Conservation (phyloP, 2,329 filamentous ascomycete genomes). For the Fusarium chuoi region DNA sequence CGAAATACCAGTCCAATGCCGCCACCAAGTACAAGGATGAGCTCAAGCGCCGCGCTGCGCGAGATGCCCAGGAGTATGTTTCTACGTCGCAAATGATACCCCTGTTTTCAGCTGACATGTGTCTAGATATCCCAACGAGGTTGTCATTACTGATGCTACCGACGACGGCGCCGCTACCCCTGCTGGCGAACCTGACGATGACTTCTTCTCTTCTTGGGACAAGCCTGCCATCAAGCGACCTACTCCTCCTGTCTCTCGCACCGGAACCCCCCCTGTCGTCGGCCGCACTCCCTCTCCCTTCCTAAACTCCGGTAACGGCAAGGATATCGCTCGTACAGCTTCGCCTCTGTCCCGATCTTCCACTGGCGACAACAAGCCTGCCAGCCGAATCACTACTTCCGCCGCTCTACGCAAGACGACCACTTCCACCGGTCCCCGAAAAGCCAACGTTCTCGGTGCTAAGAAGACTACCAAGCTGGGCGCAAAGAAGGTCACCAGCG, state of each 20-base stretch:
- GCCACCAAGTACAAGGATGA: conserved; percentile 99
- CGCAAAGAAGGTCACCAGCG: conserved; percentile 86
- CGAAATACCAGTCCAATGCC: conserved; percentile 94
- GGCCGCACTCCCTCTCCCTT: conserved; percentile 91
- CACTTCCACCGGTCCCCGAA: conserved; percentile 73
- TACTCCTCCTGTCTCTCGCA: conserved; percentile 91
- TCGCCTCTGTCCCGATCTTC: conserved; percentile 79
- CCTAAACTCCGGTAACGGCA: conserved; percentile 79
- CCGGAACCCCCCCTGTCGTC: conserved; percentile 82
- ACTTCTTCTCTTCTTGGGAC: conserved; percentile 99
- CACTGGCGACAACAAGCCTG: conserved; percentile 64
- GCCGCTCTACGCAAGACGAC: conserved; percentile 83
- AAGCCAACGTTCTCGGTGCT: conserved; percentile 84
- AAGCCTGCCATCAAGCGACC: conserved; percentile 97
- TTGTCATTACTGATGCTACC: conserved; percentile 81
- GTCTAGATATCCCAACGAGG: conserved; percentile 81
- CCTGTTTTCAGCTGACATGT: conserved; percentile 39
- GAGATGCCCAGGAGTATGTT: conserved; percentile 84
- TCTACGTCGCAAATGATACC: background rate
- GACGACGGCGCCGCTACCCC: conserved; percentile 79
- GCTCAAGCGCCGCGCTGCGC: conserved; percentile 83
- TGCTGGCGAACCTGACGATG: conserved; percentile 86
- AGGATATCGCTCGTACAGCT: conserved; percentile 78
- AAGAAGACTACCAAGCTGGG: conserved; percentile 88
- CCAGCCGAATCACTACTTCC: conserved; percentile 79